A percentile compares a stretch with the other conserved stretches of the same genome.
Evolutionary conservation across 192 early-diverging fungal genomes (phyloP).

Genomic region (Rhizoclosmatium globosum): DNA sequence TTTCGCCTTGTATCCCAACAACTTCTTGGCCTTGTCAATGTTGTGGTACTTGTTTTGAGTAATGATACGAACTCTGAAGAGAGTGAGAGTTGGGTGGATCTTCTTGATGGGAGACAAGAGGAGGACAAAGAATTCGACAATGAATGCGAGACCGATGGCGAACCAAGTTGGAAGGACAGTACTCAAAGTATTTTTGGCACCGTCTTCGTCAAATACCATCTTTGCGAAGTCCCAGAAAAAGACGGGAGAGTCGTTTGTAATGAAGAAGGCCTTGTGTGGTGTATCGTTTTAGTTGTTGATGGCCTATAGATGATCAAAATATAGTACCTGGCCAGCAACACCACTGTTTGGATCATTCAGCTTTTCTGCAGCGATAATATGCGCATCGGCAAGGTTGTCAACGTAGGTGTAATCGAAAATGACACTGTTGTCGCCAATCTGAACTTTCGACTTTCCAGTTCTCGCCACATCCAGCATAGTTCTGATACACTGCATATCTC

Average conservation of each 20-base stretch:
- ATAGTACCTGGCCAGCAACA: slow-evolving; percentile 50
- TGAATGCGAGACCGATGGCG: slow-evolving; percentile 68
- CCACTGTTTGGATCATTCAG: slow-evolving; percentile 53
- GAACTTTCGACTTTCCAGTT: slow-evolving; percentile 60
- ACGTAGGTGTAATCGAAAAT: slow-evolving; percentile 95
- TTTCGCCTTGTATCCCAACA: slow-evolving; percentile 71
- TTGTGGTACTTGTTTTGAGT: slow-evolving; percentile 87
- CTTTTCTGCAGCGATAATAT: slow-evolving; percentile 84
- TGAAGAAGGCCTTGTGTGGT: slow-evolving; percentile 75
- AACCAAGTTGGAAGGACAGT: slow-evolving; percentile 45
- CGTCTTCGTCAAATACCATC: slow-evolving; percentile 55
- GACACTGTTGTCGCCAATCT: slow-evolving; percentile 84
- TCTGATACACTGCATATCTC: slow-evolving; percentile 50
- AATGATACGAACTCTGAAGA: slow-evolving; percentile 79
- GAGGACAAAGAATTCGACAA: slow-evolving; percentile 67
- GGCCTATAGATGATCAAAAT: slow-evolving; percentile 20
- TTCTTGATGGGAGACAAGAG: slow-evolving; percentile 66
- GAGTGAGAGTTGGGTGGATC: slow-evolving; percentile 78
- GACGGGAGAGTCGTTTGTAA: slow-evolving; percentile 91
- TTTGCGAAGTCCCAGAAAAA: slow-evolving; percentile 89
- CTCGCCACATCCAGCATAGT: slow-evolving; percentile 47
- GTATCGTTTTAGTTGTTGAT: not conserved
- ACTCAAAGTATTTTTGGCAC: slow-evolving; percentile 38
- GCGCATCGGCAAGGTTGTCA: slow-evolving; percentile 84
- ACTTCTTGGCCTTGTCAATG: slow-evolving; percentile 82